Conservation (phyloP, 495 filamentous ascomycete species). For the Bombardia bombarda region DNA sequence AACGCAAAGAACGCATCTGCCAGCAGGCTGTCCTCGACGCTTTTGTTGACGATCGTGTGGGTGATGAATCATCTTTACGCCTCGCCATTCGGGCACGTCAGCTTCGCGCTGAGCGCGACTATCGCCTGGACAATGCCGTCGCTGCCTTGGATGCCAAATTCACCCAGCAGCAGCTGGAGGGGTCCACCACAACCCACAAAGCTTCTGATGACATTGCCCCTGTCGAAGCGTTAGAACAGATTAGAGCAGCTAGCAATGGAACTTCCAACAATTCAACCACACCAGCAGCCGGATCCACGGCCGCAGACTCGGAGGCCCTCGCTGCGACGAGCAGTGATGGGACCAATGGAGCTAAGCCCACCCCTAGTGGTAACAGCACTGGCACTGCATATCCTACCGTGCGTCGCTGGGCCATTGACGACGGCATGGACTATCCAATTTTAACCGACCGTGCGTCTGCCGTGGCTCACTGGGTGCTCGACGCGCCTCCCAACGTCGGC, state of each 20-base stretch:
- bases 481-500: constrained; percentile 9
- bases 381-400: neutral
- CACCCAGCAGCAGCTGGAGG: neutral
- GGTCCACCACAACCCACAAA: too few species aligned
- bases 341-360: neutral
- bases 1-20: constrained; percentile 45
- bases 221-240: too few species aligned
- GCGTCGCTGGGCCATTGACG: constrained; percentile 51
- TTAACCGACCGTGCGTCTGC: constrained; percentile 59
- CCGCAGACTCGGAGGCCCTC: neutral
- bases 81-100: constrained; percentile 52
- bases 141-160: constrained; percentile 11
- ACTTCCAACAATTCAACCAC: neutral
- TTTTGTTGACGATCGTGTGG: constrained; percentile 54
- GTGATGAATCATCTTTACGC: constrained; percentile 55
- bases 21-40: constrained; percentile 59
- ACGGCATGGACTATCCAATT: constrained; percentile 60
- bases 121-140: constrained; percentile 25
- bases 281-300: neutral
- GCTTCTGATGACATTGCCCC: too few species aligned
- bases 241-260: too few species aligned
- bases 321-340: neutral
- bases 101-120: constrained; percentile 43
- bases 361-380: neutral
- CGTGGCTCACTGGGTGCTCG: constrained; percentile 56